These are phyloP conservation scores for Penicillium cinerascens DNA, from an alignment of 495 filamentous ascomycete species.

Conservation along the genomic window DNA sequence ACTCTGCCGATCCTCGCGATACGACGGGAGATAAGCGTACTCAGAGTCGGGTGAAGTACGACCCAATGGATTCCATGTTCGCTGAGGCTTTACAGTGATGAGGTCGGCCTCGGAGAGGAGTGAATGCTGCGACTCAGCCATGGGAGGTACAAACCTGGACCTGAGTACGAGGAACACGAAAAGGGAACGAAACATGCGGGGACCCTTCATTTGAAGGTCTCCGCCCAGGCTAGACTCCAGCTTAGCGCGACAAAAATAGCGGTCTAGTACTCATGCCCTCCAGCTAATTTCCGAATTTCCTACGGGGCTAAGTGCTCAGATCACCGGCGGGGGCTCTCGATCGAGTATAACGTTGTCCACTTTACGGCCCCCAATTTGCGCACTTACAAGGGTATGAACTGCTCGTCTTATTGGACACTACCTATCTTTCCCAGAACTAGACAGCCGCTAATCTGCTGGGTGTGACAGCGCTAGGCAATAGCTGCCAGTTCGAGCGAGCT, in stretches of 20 bases:
- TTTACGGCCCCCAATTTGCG: not conserved
- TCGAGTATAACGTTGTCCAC: not conserved
- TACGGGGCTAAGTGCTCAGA: not conserved
- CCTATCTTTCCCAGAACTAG: too few relatives aligned
- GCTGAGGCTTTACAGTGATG: constrained; percentile 7
- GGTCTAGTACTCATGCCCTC: not conserved
- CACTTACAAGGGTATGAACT: too few relatives aligned
- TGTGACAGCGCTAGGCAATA: too few relatives aligned
- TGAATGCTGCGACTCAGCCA: constrained; percentile 17
- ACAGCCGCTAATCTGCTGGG: too few relatives aligned
- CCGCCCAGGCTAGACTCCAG: not conserved
- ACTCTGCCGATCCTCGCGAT: not conserved
- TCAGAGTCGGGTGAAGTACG: constrained; percentile 8
- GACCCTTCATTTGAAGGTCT: not conserved
- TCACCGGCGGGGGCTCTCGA: not conserved
- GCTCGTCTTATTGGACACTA: too few relatives aligned
- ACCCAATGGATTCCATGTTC: constrained; percentile 22
- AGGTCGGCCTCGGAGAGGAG: constrained; percentile 17
- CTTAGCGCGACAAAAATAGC: not conserved
- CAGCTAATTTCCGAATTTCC: not conserved
- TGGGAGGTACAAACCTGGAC: not conserved
- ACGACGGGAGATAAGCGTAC: constrained; percentile 7
- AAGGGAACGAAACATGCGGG: too few relatives aligned
- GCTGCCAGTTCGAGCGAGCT: not conserved
- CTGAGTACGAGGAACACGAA: not conserved